phyloP scores from a whole-genome alignment of 768 basidiomycete genomes.

The Dendrothele bispora region DNA sequence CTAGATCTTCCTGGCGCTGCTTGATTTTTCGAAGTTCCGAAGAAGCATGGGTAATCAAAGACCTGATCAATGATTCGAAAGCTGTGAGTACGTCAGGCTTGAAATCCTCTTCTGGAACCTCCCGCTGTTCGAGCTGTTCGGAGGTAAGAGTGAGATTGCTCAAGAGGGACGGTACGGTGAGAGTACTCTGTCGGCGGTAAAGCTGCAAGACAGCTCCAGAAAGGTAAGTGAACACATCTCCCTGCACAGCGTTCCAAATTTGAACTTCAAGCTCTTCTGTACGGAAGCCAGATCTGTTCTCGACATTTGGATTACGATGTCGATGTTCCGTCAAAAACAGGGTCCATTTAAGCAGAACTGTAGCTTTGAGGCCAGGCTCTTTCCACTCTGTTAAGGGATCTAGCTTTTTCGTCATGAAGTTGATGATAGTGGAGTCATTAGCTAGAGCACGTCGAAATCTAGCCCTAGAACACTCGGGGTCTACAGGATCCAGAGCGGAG shows the following conservation, averaged over 20 bases:
- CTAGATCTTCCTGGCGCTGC: slow-evolving; percentile 84
- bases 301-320: slow-evolving; percentile 64
- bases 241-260: slow-evolving; percentile 82
- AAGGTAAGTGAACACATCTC: slow-evolving; percentile 77
- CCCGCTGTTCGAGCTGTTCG: slow-evolving; percentile 46
- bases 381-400: slow-evolving; percentile 60
- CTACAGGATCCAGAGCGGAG: slow-evolving; percentile 64
- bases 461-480: slow-evolving; percentile 48
- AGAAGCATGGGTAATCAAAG: slow-evolving; percentile 72
- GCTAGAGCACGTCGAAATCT: slow-evolving; percentile 47
- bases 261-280: slow-evolving; percentile 81
- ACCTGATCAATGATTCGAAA: slow-evolving; percentile 72
- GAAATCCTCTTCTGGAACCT: slow-evolving; percentile 51
- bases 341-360: slow-evolving; percentile 83
- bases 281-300: slow-evolving; percentile 63
- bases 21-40: slow-evolving; percentile 85
- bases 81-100: slow-evolving; percentile 53
- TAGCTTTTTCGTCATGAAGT: slow-evolving; percentile 62
- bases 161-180: slow-evolving; percentile 31
- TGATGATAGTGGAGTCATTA: slow-evolving; percentile 44
- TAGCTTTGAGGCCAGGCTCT: slow-evolving; percentile 68
- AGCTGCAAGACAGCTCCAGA: slow-evolving; percentile 58
- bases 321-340: slow-evolving; percentile 79
- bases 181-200: slow-evolving; percentile 38
- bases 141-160: slow-evolving; percentile 30